Evolutionary conservation across 192 early-diverging fungal genomes (phyloP).

Genomic region (Radiomyces spectabilis): DNA sequence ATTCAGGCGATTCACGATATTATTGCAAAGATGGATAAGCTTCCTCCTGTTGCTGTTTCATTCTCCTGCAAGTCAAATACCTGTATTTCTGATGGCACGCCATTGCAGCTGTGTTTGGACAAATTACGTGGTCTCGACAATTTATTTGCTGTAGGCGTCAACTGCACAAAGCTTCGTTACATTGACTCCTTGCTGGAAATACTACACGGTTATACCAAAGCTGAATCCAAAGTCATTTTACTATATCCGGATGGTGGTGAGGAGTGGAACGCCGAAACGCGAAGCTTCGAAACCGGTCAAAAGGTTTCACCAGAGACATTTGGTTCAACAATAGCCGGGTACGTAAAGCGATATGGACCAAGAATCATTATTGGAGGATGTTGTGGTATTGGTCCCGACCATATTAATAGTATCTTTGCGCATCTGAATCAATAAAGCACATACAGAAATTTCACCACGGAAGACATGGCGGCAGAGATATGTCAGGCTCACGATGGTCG

Average conservation of each 20-base stretch:
- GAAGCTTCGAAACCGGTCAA: constrained; percentile 21
- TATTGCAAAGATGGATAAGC: constrained; percentile 12
- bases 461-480: too few species aligned
- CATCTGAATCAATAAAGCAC: too few species aligned
- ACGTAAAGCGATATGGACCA: constrained; percentile 28
- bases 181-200: constrained; percentile 14
- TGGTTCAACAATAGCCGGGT: constrained; percentile 21
- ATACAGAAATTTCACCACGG: too few species aligned
- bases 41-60: constrained; percentile 49
- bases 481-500: too few species aligned
- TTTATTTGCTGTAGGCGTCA: constrained; percentile 53
- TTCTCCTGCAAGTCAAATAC: constrained; percentile 39
- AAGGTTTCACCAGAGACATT: constrained; percentile 22
- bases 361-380: constrained; percentile 49
- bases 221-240: constrained; percentile 26
- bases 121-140: constrained; percentile 12
- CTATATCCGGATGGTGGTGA: constrained; percentile 50
- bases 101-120: constrained; percentile 31
- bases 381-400: constrained; percentile 45
- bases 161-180: constrained; percentile 49
- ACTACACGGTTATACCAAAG: neutral
- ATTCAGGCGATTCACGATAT: constrained; percentile 38
- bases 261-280: constrained; percentile 29
- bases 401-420: too few species aligned
- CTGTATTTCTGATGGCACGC: constrained; percentile 40